Evolutionary conservation across 441 rosid species (phyloP).

Genomic region (Jatropha multifida): DNA sequence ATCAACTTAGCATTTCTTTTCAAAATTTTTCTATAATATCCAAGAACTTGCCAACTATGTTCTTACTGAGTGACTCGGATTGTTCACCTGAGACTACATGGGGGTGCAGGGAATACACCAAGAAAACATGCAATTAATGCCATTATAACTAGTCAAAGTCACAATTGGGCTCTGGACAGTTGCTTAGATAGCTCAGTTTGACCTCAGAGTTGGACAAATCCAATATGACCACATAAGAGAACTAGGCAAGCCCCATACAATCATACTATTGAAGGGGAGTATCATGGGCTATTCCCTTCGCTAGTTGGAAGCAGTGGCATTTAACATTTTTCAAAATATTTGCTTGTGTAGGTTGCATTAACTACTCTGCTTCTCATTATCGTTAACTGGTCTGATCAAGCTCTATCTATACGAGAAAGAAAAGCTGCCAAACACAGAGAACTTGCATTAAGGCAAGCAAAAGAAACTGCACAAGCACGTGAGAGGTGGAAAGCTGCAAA

Average conservation of each 20-base stretch:
- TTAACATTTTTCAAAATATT: conserved; percentile 7
- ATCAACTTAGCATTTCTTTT: background rate
- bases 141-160: background rate
- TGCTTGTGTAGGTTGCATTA: conserved; percentile 59
- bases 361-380: conserved; percentile 68
- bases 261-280: background rate
- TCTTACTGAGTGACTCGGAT: background rate
- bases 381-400: conserved; percentile 94
- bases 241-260: background rate
- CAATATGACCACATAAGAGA: background rate
- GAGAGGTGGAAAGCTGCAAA: conserved; percentile 80
- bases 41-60: background rate
- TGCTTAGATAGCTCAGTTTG: background rate
- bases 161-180: background rate
- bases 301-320: conserved; percentile 7
- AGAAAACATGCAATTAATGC: background rate
- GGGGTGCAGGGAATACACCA: background rate
- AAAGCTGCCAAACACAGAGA: conserved; percentile 77
- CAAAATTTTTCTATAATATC: background rate
- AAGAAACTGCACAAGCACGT: conserved; percentile 76
- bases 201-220: background rate
- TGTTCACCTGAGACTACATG: background rate
- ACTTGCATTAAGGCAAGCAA: conserved; percentile 72
- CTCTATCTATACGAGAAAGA: conserved; percentile 70
- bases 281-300: background rate